Conservation (phyloP, 306 rosid species). For the Cajanus cajan region DNA sequence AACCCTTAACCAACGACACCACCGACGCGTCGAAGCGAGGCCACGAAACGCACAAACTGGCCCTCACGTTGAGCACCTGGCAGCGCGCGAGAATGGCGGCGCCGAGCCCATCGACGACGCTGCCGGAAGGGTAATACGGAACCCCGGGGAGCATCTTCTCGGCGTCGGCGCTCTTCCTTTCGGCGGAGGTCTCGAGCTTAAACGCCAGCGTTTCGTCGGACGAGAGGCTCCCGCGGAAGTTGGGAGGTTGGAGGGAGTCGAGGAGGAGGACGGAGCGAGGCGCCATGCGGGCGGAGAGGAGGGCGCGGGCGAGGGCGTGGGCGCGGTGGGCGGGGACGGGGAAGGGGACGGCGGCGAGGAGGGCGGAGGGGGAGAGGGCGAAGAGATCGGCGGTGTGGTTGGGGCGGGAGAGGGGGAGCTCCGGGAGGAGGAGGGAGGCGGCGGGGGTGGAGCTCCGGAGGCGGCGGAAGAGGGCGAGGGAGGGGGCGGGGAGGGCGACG, state of each 20-base stretch:
- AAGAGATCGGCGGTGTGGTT: conserved; percentile 51
- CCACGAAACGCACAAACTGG: conserved; percentile 69
- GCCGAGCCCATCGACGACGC: conserved; percentile 72
- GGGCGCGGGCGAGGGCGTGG: conserved; percentile 47
- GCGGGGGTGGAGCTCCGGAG: conserved; percentile 38
- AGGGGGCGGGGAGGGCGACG: conserved; percentile 60
- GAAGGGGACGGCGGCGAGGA: conserved; percentile 48
- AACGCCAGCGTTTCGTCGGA: conserved; percentile 54
- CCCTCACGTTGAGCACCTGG: conserved; percentile 59
- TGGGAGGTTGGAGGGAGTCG: conserved; percentile 47
- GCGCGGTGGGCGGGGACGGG: conserved; percentile 51
- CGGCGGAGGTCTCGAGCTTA: conserved; percentile 72
- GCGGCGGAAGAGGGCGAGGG: conserved; percentile 58
- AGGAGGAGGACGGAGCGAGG: conserved; percentile 60
- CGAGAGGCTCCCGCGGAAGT: conserved; percentile 60
- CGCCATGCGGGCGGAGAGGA: conserved; percentile 39
- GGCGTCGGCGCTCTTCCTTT: conserved; percentile 31
- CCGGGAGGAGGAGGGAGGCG: conserved; percentile 74
- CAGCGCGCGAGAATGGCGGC: conserved; percentile 75
- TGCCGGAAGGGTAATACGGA: conserved; percentile 82
- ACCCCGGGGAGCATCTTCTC: too few relatives aligned
- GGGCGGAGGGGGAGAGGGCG: conserved; percentile 29
- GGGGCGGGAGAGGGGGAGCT: conserved; percentile 50
- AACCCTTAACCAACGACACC: conserved; percentile 46
- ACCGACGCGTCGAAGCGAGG: conserved; percentile 61